phyloP scores from a whole-genome alignment of 208 protist genomes.

The Acanthamoeba sp. region DNA sequence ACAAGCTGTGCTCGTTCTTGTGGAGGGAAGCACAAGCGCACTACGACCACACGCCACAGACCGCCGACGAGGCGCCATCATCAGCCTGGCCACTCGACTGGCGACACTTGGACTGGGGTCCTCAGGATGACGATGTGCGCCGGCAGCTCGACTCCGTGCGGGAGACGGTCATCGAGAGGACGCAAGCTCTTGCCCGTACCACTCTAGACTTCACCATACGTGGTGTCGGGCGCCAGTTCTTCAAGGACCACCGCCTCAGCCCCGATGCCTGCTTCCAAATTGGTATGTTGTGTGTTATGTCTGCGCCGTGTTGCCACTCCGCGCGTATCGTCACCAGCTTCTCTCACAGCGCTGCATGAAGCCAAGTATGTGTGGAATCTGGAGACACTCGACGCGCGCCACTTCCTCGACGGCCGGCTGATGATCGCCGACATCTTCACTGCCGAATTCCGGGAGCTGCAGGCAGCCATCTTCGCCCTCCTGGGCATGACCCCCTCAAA shows the following conservation, averaged over 20 bases:
- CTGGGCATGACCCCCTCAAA: neutral
- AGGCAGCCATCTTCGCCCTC: neutral
- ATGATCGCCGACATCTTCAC: slow-evolving; percentile 48
- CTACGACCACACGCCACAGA: neutral
- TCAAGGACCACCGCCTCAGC: neutral
- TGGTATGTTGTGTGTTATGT: neutral
- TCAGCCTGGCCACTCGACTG: neutral
- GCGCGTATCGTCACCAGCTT: too few relatives aligned
- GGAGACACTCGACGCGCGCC: slow-evolving; percentile 15
- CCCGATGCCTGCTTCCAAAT: slow-evolving; percentile 52
- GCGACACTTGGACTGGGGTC: neutral
- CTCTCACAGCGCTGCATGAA: neutral
- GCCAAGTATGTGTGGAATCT: neutral
- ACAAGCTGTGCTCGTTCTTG: slow-evolving; percentile 1
- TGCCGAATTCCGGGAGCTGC: neutral
- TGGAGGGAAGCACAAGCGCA: neutral
- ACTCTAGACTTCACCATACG: neutral
- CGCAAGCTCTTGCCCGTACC: neutral
- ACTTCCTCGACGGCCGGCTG: slow-evolving; percentile 2
- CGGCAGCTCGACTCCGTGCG: neutral
- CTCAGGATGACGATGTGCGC: neutral
- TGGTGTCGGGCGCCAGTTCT: neutral
- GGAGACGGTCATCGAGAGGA: neutral
- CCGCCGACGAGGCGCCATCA: neutral
- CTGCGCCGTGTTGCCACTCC: neutral